Evolutionary conservation across 2,329 filamentous ascomycete species (phyloP), one percentile per base, ranked within the genome.

Genomic region (Xylaria sp.): DNA sequence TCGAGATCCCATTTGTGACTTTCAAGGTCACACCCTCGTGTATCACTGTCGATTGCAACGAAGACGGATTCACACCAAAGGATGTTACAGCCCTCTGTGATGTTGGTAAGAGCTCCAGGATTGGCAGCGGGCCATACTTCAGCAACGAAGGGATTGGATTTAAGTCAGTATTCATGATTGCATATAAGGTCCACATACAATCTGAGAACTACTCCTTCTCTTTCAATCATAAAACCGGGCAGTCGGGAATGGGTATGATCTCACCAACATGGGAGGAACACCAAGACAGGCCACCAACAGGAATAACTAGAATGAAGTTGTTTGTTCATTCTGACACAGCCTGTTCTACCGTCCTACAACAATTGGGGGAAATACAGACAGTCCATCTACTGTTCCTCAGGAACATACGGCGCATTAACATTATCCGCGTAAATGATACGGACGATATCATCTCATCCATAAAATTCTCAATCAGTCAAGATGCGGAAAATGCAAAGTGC

Each of bases 181-280:
- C n/a, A n/a, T n/a, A n/a, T n/a, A n/a, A n/a, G n/a, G n/a, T n/a
- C n/a, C n/a, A n/a, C n/a, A n/a, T n/a, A n/a, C n/a, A n/a, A n/a
- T n/a, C n/a, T n/a, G n/a, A n/a, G n/a, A n/a, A n/a, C n/a, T n/a
- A n/a, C n/a, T n/a, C n/a, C n/a, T n/a, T n/a, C n/a, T n/a, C n/a
- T n/a, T n/a, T n/a, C n/a, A n/a, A n/a, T 0, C 81, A 83, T 51
- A 70, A 72, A 0, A 73, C 72, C 2, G 82, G 80, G 0, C 82
- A 85, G 2, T 78, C 80, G 0, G 86, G 85, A 0, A 75, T 88
- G 39, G 85, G 85, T 1, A 88, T 87, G 84, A 81, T 87, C 0
- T 81, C 81, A 0, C 82, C 82, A 0, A 71, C 79, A 1, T 84
- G 85, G 86, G 64, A 78, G n/a, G 73, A 78, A 1, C 15, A 63